These are phyloP conservation scores for Pyricularia pennisetigena DNA, from an alignment of 2,329 filamentous ascomycete genomes.

Conservation along the genomic window DNA sequence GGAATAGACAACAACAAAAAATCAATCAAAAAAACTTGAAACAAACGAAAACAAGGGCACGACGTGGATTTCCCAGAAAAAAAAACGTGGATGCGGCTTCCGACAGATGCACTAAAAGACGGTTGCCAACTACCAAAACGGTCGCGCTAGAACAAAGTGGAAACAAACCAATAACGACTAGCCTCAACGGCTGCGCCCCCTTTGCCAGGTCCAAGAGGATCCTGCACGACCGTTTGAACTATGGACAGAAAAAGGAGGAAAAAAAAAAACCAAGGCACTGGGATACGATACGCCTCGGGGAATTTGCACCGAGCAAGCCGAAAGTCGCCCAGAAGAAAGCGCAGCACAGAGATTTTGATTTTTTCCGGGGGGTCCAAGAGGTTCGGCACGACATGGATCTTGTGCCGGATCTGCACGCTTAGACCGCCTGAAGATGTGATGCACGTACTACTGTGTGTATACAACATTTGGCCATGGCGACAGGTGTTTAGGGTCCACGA, in stretches of 20 bases:
- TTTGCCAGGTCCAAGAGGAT: neutral
- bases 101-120: neutral
- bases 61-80: neutral
- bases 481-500: neutral
- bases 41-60: neutral
- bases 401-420: neutral
- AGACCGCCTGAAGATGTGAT: neutral
- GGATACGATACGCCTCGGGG: too few species aligned
- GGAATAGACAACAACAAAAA: neutral
- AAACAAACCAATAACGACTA: neutral
- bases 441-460: too few species aligned
- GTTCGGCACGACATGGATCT: neutral
- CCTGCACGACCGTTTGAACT: neutral
- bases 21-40: neutral
- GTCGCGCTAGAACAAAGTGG: neutral
- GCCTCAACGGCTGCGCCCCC: neutral
- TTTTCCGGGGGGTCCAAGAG: neutral
- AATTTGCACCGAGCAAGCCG: too few species aligned
- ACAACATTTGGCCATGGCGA: neutral
- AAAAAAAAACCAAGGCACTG: neutral
- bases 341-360: too few species aligned
- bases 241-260: neutral
- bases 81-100: too few species aligned
- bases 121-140: neutral
- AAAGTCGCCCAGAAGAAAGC: neutral